Evolutionary conservation across 805 yeast genomes (phyloP).

Genomic region (Hanseniaspora clermontiae): DNA sequence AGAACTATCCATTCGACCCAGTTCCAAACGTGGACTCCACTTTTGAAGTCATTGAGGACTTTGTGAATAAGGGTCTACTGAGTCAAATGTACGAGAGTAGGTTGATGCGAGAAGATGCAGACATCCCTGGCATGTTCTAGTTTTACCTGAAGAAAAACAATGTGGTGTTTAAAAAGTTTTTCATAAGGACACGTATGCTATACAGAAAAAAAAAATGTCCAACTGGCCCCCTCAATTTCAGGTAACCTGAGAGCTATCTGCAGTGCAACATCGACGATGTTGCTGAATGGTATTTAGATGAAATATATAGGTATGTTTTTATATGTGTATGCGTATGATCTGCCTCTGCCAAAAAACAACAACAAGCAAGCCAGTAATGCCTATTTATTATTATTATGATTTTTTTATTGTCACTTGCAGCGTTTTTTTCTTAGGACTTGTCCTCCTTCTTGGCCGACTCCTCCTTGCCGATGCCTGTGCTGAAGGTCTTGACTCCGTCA

Average conservation of each 20-base stretch:
- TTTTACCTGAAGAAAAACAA: neutral
- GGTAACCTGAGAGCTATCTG: too few species aligned
- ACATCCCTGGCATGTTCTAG: neutral
- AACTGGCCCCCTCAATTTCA: too few species aligned
- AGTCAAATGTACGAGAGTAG: slow-evolving; percentile 2
- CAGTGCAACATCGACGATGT: neutral
- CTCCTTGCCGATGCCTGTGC: neutral
- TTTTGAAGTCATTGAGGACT: neutral
- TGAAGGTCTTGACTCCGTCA: neutral
- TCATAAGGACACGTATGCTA: too few species aligned
- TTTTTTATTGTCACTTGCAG: neutral
- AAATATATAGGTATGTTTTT: too few species aligned
- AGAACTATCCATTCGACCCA: slow-evolving; percentile 4
- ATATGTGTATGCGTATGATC: too few species aligned
- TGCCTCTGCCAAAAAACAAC: too few species aligned
- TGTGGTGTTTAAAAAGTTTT: too few species aligned
- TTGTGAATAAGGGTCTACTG: neutral
- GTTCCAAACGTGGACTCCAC: neutral
- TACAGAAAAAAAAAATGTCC: too few species aligned
- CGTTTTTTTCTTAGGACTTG: neutral
- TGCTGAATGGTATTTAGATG: neutral
- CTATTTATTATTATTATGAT: neutral
- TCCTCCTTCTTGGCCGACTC: neutral
- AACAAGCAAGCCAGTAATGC: too few species aligned
- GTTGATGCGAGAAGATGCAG: neutral